Evolutionary conservation across 106 monocot genomes (phyloP).

Genomic region (Dendrobium huoshanense): DNA sequence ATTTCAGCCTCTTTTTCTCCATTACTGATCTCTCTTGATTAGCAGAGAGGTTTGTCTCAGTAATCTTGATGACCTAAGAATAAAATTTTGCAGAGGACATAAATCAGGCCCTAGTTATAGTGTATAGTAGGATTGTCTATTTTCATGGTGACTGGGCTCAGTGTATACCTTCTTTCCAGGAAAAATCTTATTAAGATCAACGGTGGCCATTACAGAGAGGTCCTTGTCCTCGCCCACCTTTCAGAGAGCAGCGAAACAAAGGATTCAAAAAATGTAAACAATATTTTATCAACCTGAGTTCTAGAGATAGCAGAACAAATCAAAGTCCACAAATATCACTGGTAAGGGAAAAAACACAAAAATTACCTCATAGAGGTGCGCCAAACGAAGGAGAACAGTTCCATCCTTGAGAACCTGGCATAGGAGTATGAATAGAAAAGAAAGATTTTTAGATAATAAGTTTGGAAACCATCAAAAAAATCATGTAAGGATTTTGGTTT

Average conservation of each 20-base stretch:
- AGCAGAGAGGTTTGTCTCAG: constrained; percentile 73
- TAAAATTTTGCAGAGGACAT: background rate
- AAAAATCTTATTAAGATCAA: constrained; percentile 78
- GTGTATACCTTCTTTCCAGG: constrained; percentile 59
- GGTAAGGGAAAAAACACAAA: background rate
- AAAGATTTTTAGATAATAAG: background rate
- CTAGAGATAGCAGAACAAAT: background rate
- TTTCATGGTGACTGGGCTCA: background rate
- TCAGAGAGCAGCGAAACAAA: background rate
- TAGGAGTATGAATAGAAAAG: background rate
- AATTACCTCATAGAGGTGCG: constrained; percentile 87
- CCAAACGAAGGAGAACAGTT: constrained; percentile 67
- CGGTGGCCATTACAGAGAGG: constrained; percentile 61
- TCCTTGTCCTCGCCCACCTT: constrained; percentile 83
- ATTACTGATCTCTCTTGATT: constrained; percentile 80
- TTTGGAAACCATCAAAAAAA: background rate
- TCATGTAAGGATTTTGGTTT: no score
- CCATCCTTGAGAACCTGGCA: constrained; percentile 71
- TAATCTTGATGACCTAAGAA: constrained; percentile 61
- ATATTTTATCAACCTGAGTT: background rate
- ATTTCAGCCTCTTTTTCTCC: constrained; percentile 78
- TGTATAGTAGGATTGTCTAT: background rate
- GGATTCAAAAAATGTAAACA: background rate
- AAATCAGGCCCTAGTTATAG: background rate
- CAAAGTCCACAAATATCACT: background rate